Base-by-base conservation (phyloP, 106 monocot genomes). In the Agapanthus africanus region DNA sequence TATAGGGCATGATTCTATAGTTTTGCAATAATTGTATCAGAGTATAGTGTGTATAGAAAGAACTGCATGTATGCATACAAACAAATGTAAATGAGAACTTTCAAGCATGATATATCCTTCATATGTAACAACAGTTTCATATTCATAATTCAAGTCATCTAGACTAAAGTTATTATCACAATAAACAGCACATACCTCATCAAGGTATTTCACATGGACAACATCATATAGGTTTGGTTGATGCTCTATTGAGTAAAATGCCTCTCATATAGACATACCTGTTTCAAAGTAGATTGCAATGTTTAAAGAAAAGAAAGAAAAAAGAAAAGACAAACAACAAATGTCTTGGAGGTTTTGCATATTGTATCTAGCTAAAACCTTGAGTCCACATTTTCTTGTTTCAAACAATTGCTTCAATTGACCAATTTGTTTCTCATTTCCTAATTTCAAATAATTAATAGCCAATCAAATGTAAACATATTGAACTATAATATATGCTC, bases 241-340 rank as follows among this genome's bases (percentile, higher is more conserved):
- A 59, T 88, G 79, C 63, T 88, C 86, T 65, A 91, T 71, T 77
- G 88, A 91, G 57, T 81, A 66, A 80, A 95, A 91, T 39, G 95
- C 95, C 74, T 95, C 95, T 15, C 78, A 74, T 74, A 95, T 86
- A 22, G 95, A 84, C 95, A 95, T 95, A 35, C 95, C 95, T 91
- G 78, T 60, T 68, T 32, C 35, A 41, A 27, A 41, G 41, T 41
- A 68, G 10, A 28, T 27, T 42, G 47, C 44, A 47, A n/a, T 49
- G 68, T 68, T 4, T 47, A 22, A n/a, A 10, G 21, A 10, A n/a
- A n/a, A n/a, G n/a, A n/a, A n/a, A n/a, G n/a, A n/a, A n/a, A 19
- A 32, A 19, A 33, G n/a, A n/a, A n/a, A n/a, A n/a, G n/a, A n/a
- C n/a, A 6, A 68, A 62, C 3, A 8, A 62, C 28, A 61, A 61